A percentile compares a stretch with the other conserved stretches of the same genome.
Conservation (phyloP, 352 stramenopile species). For the Pythium rhizo-oryzae region DNA sequence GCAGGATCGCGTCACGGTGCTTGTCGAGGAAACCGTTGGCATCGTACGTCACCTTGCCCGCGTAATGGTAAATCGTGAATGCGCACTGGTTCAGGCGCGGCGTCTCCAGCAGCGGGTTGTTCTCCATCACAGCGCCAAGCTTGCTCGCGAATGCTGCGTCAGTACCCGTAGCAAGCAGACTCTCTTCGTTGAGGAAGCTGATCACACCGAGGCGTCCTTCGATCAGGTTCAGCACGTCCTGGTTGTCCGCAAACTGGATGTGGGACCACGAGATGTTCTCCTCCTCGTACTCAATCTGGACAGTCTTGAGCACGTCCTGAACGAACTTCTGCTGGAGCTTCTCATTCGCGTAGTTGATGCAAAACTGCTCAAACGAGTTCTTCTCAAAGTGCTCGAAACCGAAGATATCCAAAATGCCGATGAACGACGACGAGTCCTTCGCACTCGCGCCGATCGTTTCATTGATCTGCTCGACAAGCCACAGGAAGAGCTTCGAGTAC, state of each 20-base stretch:
- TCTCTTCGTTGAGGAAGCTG: conserved; percentile 92
- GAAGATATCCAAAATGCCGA: conserved; percentile 94
- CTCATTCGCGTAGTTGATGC: conserved; percentile 94
- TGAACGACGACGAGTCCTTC: conserved; percentile 64
- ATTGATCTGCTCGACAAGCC: conserved; percentile 95
- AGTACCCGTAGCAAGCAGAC: conserved; percentile 76
- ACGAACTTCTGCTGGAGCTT: conserved; percentile 92
- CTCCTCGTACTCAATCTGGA: conserved; percentile 90
- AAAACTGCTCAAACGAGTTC: conserved; percentile 94
- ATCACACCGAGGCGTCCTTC: conserved; percentile 89
- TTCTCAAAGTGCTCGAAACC: conserved; percentile 92
- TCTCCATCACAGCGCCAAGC: conserved; percentile 85
- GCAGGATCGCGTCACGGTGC: conserved; percentile 81
- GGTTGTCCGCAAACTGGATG: conserved; percentile 91
- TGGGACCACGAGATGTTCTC: conserved; percentile 92
- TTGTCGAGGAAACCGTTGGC: conserved; percentile 85
- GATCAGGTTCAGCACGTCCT: conserved; percentile 91
- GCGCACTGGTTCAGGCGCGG: conserved; percentile 82
- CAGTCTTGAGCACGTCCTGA: conserved; percentile 93
- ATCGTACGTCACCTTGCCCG: conserved; percentile 86
- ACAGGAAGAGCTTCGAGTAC: conserved; percentile 96
- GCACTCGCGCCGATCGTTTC: conserved; percentile 81
- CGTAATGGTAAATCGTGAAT: conserved; percentile 89
- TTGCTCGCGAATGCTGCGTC: conserved; percentile 90
- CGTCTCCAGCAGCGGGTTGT: conserved; percentile 84